phyloP scores from a whole-genome alignment of 768 basidiomycete species.

The Psilocybe subaeruginosa region DNA sequence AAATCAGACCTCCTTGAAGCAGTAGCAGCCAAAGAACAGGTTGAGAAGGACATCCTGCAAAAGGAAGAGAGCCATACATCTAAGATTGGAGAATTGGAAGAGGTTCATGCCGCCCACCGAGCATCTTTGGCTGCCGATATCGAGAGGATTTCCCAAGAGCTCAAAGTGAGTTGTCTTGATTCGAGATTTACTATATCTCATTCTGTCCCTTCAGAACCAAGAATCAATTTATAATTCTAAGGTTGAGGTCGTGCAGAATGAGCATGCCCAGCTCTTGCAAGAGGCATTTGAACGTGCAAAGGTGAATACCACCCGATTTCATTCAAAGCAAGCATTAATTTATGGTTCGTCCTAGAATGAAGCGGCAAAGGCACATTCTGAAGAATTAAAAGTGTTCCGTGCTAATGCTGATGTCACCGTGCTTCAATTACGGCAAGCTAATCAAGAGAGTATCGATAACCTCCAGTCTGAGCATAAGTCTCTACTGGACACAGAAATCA shows the following conservation, averaged over 20 bases:
- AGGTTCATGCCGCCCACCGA: constrained; percentile 49
- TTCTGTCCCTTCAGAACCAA: constrained; percentile 50
- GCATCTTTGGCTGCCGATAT: constrained; percentile 59
- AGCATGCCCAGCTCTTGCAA: constrained; percentile 62
- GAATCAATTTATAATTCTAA: constrained; percentile 69
- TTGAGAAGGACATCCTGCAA: constrained; percentile 44
- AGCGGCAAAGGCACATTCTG: constrained; percentile 67
- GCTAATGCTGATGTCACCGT: constrained; percentile 65
- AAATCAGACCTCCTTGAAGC: constrained; percentile 49
- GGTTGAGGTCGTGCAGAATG: constrained; percentile 65
- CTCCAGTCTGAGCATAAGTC: constrained; percentile 68
- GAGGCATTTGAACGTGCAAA: constrained; percentile 81
- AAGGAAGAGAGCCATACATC: constrained; percentile 49
- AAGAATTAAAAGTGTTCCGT: constrained; percentile 75
- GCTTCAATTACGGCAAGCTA: constrained; percentile 67
- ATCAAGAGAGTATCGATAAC: constrained; percentile 60
- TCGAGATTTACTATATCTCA: background rate
- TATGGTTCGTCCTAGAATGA: constrained; percentile 52
- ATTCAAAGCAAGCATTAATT: background rate
- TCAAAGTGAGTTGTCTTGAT: constrained; percentile 54
- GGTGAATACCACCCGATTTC: constrained; percentile 38
- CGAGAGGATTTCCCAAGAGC: constrained; percentile 56
- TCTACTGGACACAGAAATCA: constrained; percentile 58
- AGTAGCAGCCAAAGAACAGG: constrained; percentile 49
- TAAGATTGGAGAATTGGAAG: constrained; percentile 56